Evolutionary conservation across 257 asterid genomes (phyloP), one percentile per base, ranked within the genome.

Genomic region (Datura wrightii): DNA sequence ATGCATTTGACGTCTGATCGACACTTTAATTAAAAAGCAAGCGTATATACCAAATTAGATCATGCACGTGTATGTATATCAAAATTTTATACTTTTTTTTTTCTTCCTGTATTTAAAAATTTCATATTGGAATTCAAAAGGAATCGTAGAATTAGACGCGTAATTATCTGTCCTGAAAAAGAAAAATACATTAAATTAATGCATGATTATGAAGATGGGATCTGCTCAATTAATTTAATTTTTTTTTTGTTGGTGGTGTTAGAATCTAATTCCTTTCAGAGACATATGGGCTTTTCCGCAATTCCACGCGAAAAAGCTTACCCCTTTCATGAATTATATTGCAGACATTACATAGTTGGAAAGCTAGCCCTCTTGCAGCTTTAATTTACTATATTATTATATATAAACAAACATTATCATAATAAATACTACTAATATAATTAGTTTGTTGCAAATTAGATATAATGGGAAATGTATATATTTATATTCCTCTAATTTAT

Each of bases 251-350:
- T 85, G 86, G 88, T 87, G 90, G 88, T 76, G 84, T 79, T 82
- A 79, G 90, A 87, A 87, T 87, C 90, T 85, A 79, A 87, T 85
- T 87, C 89, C 85, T 69, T 63, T 76, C 58, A 76, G 74, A 81
- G 87, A 87, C 83, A 42, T 69, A 39, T 58, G 55, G 80, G 65
- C 87, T 87, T 85, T 87, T 83, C 74, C 88, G 59, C 83, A 79
- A 83, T 85, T 87, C 81, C 50, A 85, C 74, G 86, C 82, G 1
- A 82, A 87, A 66, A 87, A 85, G 86, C 72, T 85, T 59, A 36
- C 70, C 19, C 83, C 55, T 85, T 85, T 60, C 48, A 65, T 62
- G 46, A 46, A 65, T 37, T n/a, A 54, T 81, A 65, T 44, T 81
- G 80, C 65, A 79, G 79, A 50, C 85, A 84, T 24, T 79, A 78